Percentiles rank a stretch among this genome's conserved stretches.
Evolutionary conservation across 2,329 filamentous ascomycete genomes (phyloP).

Genomic region (Magnaporthiopsis incrustans): DNA sequence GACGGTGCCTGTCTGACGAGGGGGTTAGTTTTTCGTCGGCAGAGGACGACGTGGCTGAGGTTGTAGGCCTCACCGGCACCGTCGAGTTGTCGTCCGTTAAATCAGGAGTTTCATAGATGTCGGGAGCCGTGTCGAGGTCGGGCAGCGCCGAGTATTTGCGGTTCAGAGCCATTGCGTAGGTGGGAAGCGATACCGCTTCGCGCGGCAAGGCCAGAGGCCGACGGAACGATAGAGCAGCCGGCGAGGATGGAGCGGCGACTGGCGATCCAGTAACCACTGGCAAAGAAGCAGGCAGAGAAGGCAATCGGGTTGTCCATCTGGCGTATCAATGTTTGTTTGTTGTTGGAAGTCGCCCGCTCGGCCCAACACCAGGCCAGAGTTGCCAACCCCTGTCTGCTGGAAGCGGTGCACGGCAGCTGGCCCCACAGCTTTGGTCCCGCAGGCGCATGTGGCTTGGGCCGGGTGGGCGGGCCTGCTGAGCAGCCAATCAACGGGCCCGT

Average conservation of each 20-base stretch:
- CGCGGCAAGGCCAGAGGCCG: too few relatives aligned
- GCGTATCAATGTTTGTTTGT: too few relatives aligned
- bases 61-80: conserved; percentile 51
- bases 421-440: too few relatives aligned
- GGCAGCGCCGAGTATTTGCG: conserved; percentile 77
- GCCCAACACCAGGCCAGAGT: not conserved
- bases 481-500: not conserved
- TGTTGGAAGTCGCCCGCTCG: not conserved
- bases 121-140: conserved; percentile 80
- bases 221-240: not conserved
- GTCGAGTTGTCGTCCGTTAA: conserved; percentile 86
- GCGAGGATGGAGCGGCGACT: not conserved
- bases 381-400: not conserved
- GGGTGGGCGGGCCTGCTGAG: not conserved
- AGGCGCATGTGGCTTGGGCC: not conserved
- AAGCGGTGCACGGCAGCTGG: not conserved
- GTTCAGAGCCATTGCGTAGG: conserved; percentile 56
- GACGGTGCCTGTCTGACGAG: conserved; percentile 42
- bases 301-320: not conserved
- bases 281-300: not conserved
- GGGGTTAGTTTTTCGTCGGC: not conserved
- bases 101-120: conserved; percentile 94
- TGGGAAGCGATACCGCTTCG: not conserved
- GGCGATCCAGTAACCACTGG: not conserved
- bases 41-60: not conserved